Evolutionary conservation across 345 rosid genomes (phyloP).

Genomic region (Murraya koenigii): DNA sequence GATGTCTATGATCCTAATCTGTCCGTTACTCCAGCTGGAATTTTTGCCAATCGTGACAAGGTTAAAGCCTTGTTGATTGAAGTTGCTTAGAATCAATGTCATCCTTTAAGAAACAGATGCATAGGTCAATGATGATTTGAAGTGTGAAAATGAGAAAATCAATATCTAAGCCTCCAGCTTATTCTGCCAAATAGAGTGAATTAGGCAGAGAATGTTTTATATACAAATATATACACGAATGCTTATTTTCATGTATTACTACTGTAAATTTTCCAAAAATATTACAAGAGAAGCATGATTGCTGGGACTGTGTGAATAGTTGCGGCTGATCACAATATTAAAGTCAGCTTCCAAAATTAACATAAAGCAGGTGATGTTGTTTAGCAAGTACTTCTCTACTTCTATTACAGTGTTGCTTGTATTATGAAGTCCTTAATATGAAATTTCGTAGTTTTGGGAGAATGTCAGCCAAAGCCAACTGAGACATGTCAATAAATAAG

Average conservation of each 20-base stretch:
- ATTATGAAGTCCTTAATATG: not conserved
- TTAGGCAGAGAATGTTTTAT: not conserved
- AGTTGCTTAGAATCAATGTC: not conserved
- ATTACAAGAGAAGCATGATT: not conserved
- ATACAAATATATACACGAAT: not conserved
- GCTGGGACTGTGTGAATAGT: not conserved
- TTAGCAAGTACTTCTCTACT: not conserved
- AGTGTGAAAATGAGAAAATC: not conserved
- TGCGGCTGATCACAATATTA: not conserved
- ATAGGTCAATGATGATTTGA: constrained; percentile 1
- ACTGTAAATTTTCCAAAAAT: not conserved
- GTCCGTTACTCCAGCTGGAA: constrained; percentile 79
- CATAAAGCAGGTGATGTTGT: not conserved
- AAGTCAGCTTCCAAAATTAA: not conserved
- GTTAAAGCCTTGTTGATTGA: constrained; percentile 31
- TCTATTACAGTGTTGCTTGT: not conserved
- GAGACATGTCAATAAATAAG: constrained; percentile 1
- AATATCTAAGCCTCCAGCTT: not conserved
- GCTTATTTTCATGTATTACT: not conserved
- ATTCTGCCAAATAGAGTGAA: not conserved
- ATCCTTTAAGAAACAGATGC: not conserved
- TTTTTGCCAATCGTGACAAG: constrained; percentile 82
- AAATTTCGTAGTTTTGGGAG: not conserved
- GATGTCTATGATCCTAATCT: constrained; percentile 77
- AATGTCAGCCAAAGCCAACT: not conserved